Evolutionary conservation across 2,329 filamentous ascomycete genomes (phyloP), one percentile per base, ranked within the genome.

Genomic region (Huntiella omanensis): DNA sequence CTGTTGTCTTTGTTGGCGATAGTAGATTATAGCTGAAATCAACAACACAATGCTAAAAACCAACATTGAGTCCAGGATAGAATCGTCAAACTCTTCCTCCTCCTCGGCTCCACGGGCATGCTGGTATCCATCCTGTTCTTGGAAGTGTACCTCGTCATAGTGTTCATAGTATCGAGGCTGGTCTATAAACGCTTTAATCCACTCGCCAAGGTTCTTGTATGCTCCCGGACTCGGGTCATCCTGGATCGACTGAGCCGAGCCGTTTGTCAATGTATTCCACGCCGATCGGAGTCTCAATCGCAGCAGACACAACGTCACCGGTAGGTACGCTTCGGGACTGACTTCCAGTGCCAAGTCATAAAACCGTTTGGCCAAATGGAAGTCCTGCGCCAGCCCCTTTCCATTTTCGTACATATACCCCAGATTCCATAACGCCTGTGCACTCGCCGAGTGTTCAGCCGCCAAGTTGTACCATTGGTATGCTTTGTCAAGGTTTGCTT

Each of bases 361-460:
- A 62, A 87, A 94, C 46, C 91, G 71, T 63, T 98, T 98, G 2
- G 92, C 91, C 48, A 98, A 76, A 57, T 98, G 91, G 59, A 92
- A 98, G 58, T 98, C 91, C 59, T 98, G 91, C 46, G 83, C 80
- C 15, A 96, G 73, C 2, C 87, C 85, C 43, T 96, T 70, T 5
- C 91, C 91, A 56, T 96, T 95, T 62, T 98, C 91, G 57, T 98
- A 86, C 88, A 98, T 96, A 91, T 91, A 98, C 4, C 91, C 92
- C 11, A 98, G 68, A 56, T 98, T 96, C 74, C 86, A 98, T 48
- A 95, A 75, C 11, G 92, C 91, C 62, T 98, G 92, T 2, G 88
- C 91, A 54, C 85, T 93, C 57, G 86, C 81, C 54, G 88, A 78
- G 50, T 83, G 86, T 57, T 98, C 91, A 0, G 87, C 87, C 1